phyloP scores from a whole-genome alignment of 371 early-diverging fungal species.

The Phascolomyces articulosus region DNA sequence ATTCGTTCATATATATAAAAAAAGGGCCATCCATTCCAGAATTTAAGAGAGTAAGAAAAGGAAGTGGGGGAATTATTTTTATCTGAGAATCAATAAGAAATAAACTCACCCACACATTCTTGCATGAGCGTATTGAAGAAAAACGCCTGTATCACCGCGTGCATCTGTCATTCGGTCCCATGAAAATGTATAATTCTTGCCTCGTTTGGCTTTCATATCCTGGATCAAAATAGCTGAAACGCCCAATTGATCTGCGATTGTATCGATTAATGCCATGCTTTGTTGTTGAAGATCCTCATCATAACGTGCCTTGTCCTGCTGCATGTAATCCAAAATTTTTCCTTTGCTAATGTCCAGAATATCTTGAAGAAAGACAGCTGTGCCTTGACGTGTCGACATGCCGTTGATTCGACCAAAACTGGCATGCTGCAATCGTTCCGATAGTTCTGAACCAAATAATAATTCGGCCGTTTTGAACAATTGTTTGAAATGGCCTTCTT shows the following conservation, averaged over 20 bases:
- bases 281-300: neutral
- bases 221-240: slow-evolving; percentile 91
- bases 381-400: slow-evolving; percentile 97
- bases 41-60: too few relatives aligned
- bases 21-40: too few relatives aligned
- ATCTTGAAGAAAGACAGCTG: slow-evolving; percentile 95
- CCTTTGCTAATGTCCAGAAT: slow-evolving; percentile 88
- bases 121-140: slow-evolving; percentile 96
- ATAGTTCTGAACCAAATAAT: slow-evolving; percentile 35
- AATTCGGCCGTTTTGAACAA: slow-evolving; percentile 89
- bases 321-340: slow-evolving; percentile 24
- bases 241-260: slow-evolving; percentile 74
- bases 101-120: slow-evolving; percentile 72
- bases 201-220: slow-evolving; percentile 91
- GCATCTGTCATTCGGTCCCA: slow-evolving; percentile 94
- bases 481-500: slow-evolving; percentile 90
- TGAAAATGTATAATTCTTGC: slow-evolving; percentile 95
- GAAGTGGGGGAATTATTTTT: too few relatives aligned
- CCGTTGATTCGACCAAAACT: slow-evolving; percentile 94
- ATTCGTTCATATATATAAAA: too few relatives aligned
- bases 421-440: slow-evolving; percentile 77
- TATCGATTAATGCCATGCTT: slow-evolving; percentile 18
- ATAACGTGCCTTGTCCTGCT: neutral
- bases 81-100: neutral
- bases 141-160: slow-evolving; percentile 97